Base-by-base conservation (phyloP, 345 rosid species). In the Mallotus nudiflorus region DNA sequence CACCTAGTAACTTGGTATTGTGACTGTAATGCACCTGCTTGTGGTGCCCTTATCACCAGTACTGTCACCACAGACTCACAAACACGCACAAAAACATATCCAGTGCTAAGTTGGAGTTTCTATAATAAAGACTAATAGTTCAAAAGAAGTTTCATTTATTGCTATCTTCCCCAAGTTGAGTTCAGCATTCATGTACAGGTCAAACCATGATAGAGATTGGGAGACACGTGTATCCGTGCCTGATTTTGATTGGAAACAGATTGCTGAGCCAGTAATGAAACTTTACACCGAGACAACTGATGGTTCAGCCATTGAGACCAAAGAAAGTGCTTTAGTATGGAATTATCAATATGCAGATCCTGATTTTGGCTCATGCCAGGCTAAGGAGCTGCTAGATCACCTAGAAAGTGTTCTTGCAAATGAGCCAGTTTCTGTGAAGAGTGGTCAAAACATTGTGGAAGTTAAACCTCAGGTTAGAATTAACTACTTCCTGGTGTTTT, bases 361-460 rank as follows among this genome's bases (percentile, higher is more conserved):
- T 45, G 98, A 94, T 79, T 94, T 94, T 46, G 98, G 98, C 16
- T 91, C 85, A 14, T 94, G 98, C 85, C 98, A 91, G 85, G 97
- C 98, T 6, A 91, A 91, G 83, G 98, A 91, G 81, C 98, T 94
- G 54, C 78, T 94, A 59, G 96, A 94, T 82, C 97, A 94, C 58
- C 89, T 94, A 9, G 96, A 91, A 78, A 91, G 97, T 50, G 97
- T 94, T 68, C 98, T 94, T 55, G 77, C 91, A 5, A 94, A 94
- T 53, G 97, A 91, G 65, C 93, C 97, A 0, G 98, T 94, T 75
- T 81, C 96, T 39, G 97, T 94, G 48, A 94, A 94, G 75, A 88
- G 93, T 19, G 92, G 96, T 59, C 97, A 80, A 45, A 88, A 87
- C 81, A 85, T 85, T 24, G 93, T 94, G n/a, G 97, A 91, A 85